These are phyloP conservation scores for Pyrenopolyporus hunteri DNA, from an alignment of 495 filamentous ascomycete species.

Conservation along the genomic window DNA sequence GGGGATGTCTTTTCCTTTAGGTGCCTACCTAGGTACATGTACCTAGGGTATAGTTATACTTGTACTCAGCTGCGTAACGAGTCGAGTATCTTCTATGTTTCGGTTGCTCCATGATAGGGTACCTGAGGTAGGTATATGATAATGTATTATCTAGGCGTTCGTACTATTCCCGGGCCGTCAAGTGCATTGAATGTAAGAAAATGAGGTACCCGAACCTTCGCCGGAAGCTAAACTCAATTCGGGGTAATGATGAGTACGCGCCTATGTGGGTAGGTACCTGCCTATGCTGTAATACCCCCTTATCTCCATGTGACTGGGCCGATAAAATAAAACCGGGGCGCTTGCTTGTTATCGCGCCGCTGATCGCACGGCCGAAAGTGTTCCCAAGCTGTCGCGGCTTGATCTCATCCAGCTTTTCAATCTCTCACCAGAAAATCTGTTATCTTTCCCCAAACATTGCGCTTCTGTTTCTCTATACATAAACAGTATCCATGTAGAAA, in stretches of 20 bases:
- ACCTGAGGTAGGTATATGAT: too few relatives aligned
- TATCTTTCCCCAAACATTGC: not conserved
- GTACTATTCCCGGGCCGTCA: too few relatives aligned
- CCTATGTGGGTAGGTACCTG: too few relatives aligned
- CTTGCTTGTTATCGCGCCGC: conserved; percentile 31
- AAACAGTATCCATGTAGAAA: conserved; percentile 39
- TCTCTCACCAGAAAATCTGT: not conserved
- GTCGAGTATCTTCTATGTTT: too few relatives aligned
- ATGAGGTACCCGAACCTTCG: not conserved
- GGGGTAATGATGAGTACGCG: not conserved
- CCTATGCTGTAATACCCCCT: not conserved
- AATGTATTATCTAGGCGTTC: too few relatives aligned
- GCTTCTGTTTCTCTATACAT: not conserved
- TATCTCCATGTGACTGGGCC: conserved; percentile 37
- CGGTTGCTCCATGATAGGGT: too few relatives aligned
- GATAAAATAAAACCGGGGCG: conserved; percentile 20
- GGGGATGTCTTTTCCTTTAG: too few relatives aligned
- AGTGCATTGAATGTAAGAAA: too few relatives aligned
- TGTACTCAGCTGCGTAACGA: too few relatives aligned
- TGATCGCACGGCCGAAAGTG: conserved; percentile 31
- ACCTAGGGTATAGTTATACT: too few relatives aligned
- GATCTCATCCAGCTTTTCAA: conserved; percentile 29
- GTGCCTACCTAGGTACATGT: not conserved
- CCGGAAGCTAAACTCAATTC: conserved; percentile 6
- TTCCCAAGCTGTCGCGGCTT: conserved; percentile 36